A percentile compares a stretch with the other conserved stretches of the same genome.
Evolutionary conservation across 2,329 filamentous ascomycete genomes (phyloP).

Genomic region (Fusarium brevicatenulatum): DNA sequence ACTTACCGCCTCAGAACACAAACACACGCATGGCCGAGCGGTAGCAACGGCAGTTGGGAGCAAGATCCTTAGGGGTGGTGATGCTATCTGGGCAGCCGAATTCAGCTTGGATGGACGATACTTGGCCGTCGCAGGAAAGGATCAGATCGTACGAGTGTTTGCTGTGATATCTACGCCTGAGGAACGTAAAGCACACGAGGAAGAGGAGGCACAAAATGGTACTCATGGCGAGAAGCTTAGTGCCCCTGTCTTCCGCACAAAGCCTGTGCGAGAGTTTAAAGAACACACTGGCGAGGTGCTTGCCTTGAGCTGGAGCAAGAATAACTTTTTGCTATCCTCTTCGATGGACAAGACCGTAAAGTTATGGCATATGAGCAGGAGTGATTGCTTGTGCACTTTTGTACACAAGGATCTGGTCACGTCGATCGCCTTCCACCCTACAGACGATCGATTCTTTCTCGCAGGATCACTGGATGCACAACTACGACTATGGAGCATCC

Average conservation of each 20-base stretch:
- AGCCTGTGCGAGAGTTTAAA: slow-evolving; percentile 80
- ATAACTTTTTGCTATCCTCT: slow-evolving; percentile 94
- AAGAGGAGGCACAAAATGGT: slow-evolving; percentile 58
- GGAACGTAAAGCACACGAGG: slow-evolving; percentile 78
- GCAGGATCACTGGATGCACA: slow-evolving; percentile 92
- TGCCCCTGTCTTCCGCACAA: slow-evolving; percentile 87
- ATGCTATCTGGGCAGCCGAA: slow-evolving; percentile 90
- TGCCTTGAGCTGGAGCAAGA: slow-evolving; percentile 98
- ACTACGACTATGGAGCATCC: slow-evolving; percentile 93
- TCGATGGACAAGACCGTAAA: slow-evolving; percentile 98
- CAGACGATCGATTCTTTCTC: slow-evolving; percentile 95
- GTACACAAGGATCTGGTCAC: slow-evolving; percentile 96
- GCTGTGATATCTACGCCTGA: slow-evolving; percentile 84
- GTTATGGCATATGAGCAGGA: slow-evolving; percentile 88
- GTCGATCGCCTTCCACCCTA: slow-evolving; percentile 92
- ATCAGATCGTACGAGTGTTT: slow-evolving; percentile 87
- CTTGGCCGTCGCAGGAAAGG: slow-evolving; percentile 90
- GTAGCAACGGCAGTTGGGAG: slow-evolving; percentile 53
- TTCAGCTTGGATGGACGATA: slow-evolving; percentile 94
- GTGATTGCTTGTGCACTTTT: slow-evolving; percentile 91
- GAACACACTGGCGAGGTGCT: slow-evolving; percentile 89
- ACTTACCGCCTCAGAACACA: slow-evolving; percentile 69
- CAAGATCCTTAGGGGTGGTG: slow-evolving; percentile 57
- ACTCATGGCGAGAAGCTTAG: slow-evolving; percentile 71
- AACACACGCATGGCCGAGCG: slow-evolving; percentile 43